Evolutionary conservation across 805 yeast genomes (phyloP).

Genomic region (Teunomyces cretensis): DNA sequence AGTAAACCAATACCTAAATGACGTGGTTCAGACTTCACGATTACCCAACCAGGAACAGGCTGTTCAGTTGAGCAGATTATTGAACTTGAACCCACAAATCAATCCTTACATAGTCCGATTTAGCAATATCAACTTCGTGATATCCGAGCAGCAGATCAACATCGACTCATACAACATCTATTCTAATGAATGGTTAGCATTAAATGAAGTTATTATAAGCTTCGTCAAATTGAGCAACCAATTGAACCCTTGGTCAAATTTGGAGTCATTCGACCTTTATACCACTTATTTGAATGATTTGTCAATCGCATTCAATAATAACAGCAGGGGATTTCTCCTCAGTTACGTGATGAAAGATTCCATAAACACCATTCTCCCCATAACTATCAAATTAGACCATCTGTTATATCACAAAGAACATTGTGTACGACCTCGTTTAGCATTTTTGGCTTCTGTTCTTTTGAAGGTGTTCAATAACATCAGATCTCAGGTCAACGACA

Average conservation of each 20-base stretch:
- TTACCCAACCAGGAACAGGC: constrained; percentile 21
- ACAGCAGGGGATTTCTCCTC: constrained; percentile 37
- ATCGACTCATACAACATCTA: constrained; percentile 24
- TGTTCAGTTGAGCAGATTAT: constrained; percentile 17
- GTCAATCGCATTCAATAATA: constrained; percentile 50
- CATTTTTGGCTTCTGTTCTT: constrained; percentile 53
- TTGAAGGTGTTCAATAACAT: constrained; percentile 61
- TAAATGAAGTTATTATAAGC: constrained; percentile 43
- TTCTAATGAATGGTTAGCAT: constrained; percentile 45
- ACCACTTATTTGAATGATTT: constrained; percentile 48
- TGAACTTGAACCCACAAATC: constrained; percentile 23
- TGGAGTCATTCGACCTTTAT: constrained; percentile 55
- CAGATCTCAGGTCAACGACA: constrained; percentile 45
- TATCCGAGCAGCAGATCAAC: constrained; percentile 9
- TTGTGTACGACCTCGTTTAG: constrained; percentile 43
- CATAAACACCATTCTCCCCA: constrained; percentile 41
- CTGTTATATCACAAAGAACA: constrained; percentile 44
- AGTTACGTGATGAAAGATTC: constrained; percentile 35
- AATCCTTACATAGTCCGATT: constrained; percentile 27
- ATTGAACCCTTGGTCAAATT: constrained; percentile 51
- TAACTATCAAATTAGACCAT: constrained; percentile 40
- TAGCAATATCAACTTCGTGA: constrained; percentile 10
- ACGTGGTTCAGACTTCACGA: constrained; percentile 29
- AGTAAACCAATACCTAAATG: constrained; percentile 23
- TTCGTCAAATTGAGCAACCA: constrained; percentile 51